phyloP scores from a whole-genome alignment of 192 early-diverging fungal species.

The Martensiomyces pterosporus region DNA sequence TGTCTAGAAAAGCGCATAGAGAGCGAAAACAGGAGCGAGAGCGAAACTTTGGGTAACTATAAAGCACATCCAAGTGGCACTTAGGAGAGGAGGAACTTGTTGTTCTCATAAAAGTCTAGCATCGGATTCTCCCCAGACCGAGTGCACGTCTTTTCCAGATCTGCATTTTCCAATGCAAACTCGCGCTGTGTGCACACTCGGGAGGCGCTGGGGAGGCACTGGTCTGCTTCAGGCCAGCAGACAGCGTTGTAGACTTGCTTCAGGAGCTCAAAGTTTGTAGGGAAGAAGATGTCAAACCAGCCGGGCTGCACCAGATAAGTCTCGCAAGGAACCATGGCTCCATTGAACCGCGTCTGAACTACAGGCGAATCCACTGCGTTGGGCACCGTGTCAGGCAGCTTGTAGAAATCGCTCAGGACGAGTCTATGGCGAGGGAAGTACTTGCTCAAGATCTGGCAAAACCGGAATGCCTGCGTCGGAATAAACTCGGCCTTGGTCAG shows the following conservation, averaged over 20 bases:
- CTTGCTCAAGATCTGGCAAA: constrained; percentile 70
- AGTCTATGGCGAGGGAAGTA: constrained; percentile 86
- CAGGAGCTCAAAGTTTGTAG: constrained; percentile 91
- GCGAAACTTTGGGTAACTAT: background rate
- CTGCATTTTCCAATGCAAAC: constrained; percentile 74
- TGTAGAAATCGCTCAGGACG: constrained; percentile 85
- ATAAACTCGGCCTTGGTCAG: constrained; percentile 83
- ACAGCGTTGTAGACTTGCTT: constrained; percentile 69
- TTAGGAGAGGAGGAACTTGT: constrained; percentile 59
- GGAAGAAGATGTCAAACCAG: constrained; percentile 99
- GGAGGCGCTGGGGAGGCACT: constrained; percentile 2
- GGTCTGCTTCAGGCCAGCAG: constrained; percentile 48
- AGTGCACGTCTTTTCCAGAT: constrained; percentile 70
- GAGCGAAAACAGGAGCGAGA: too few species aligned
- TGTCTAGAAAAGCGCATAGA: too few species aligned
- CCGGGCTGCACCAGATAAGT: constrained; percentile 97
- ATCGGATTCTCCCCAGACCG: constrained; percentile 92
- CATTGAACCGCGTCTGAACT: constrained; percentile 88
- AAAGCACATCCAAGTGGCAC: background rate
- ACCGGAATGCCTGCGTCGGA: constrained; percentile 74
- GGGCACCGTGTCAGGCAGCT: constrained; percentile 75
- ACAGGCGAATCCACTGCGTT: constrained; percentile 81
- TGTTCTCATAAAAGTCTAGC: constrained; percentile 93
- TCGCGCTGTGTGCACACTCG: constrained; percentile 66
- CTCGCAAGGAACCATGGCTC: constrained; percentile 89